phyloP scores from a whole-genome alignment of 176 grass and related monocot species.

The Cenchrus purpureus region DNA sequence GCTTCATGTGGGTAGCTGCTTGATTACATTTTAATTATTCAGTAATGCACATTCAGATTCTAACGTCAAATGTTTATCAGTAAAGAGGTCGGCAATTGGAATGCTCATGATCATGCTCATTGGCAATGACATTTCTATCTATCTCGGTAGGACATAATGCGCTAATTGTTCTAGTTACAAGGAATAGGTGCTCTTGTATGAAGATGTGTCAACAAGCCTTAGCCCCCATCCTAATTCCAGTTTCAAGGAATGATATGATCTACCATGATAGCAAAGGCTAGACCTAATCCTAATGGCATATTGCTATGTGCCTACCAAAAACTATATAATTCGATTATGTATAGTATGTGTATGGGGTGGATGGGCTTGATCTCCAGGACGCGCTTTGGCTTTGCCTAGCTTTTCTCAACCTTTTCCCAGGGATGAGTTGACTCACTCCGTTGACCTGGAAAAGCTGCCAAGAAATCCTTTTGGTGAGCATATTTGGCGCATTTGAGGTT shows the following conservation, averaged over 20 bases:
- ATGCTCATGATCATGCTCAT: no score
- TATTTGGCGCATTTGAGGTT: background rate
- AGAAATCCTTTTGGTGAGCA: background rate
- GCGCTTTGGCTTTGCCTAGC: background rate
- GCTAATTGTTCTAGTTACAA: no score
- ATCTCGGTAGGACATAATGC: no score
- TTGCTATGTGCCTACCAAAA: background rate
- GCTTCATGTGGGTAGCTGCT: no score
- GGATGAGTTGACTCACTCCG: constrained; percentile 36
- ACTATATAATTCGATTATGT: background rate
- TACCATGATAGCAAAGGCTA: background rate
- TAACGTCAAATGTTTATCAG: no score
- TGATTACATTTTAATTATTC: no score
- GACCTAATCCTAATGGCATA: background rate
- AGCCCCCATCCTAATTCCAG: background rate
- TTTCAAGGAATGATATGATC: background rate
- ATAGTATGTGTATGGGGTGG: background rate
- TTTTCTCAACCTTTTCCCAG: background rate
- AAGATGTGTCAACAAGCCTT: background rate
- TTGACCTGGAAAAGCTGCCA: constrained; percentile 6
- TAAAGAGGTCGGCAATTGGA: no score
- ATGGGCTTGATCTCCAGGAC: background rate
- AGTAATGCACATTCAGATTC: no score
- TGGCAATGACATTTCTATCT: no score
- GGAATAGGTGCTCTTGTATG: background rate